Evolutionary conservation across 2,329 filamentous ascomycete genomes (phyloP), one percentile per base, ranked within the genome.

Genomic region (Elsinoe australis): DNA sequence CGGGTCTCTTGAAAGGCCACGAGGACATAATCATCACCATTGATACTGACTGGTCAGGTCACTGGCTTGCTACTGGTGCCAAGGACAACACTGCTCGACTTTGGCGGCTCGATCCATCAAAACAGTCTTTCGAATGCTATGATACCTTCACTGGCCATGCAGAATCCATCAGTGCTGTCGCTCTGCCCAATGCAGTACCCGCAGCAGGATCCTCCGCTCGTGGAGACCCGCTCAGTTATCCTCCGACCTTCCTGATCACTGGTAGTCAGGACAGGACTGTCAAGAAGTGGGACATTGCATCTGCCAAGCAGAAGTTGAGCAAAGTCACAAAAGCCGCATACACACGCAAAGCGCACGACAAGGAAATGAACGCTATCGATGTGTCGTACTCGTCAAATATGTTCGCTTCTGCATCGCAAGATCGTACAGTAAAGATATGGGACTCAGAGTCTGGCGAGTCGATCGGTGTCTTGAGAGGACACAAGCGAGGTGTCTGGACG

Each of bases 351-450:
- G 92, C 92, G 1, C 92, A 98, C 66, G 92, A 98, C 61, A 98
- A 98, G 64, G 92, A 98, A 56, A 98, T 98, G 67, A 98, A 98
- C 59, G 88, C 92, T 2, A 78, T 98, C 44, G 87, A 94, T 54
- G 75, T 92, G 8, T 64, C 61, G 5, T 57, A 59, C 47, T 86
- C 88, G 54, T 79, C 79, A 3, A 78, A 81, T n/a, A 68, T 95
- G 1, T 96, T 98, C 61, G 94, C 90, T 2, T 95, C 92, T 1
- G 90, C 92, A 22, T 96, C 90, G 4, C 92, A 98, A 67, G 92
- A 98, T 64, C 86, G 88, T 56, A 94, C 87, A 0, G 88, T 96
- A 56, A 98, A 96, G 69, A 92, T 98, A 51, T 98, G 90, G 85
- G 92, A 89, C 5, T 75, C 83, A 5, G 83, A 89, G 55, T 86